Percentiles rank a stretch among this genome's conserved stretches.
phyloP scores from a whole-genome alignment of 2,329 filamentous ascomycete species.

The Talaromyces marneffei region DNA sequence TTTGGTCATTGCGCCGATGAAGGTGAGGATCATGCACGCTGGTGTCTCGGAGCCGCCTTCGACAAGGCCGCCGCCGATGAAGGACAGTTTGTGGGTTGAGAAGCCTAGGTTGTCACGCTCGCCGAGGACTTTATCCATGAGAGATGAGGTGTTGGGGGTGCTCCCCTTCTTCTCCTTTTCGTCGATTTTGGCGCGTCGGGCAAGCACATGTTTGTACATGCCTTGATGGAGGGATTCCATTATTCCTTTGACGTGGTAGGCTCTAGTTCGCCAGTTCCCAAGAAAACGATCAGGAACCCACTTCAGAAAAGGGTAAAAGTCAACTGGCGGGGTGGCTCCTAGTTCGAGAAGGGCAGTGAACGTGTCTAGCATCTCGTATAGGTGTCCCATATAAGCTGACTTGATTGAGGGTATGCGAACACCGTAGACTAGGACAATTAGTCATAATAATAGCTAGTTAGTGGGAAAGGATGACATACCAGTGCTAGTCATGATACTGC shows the following conservation, averaged over 20 bases:
- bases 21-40: slow-evolving; percentile 18
- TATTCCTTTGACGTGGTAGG: slow-evolving; percentile 31
- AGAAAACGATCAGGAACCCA: slow-evolving; percentile 38
- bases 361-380: slow-evolving; percentile 48
- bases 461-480: not conserved
- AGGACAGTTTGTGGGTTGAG: slow-evolving; percentile 38
- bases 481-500: slow-evolving; percentile 42
- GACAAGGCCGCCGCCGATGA: slow-evolving; percentile 37
- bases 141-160: slow-evolving; percentile 15
- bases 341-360: not conserved
- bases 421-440: slow-evolving; percentile 26
- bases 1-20: slow-evolving; percentile 48
- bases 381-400: slow-evolving; percentile 30
- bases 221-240: slow-evolving; percentile 41
- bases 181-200: slow-evolving; percentile 25
- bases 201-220: slow-evolving; percentile 30
- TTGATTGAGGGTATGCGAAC: slow-evolving; percentile 29
- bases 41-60: slow-evolving; percentile 41
- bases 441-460: not conserved
- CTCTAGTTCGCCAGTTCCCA: slow-evolving; percentile 36
- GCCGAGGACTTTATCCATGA: slow-evolving; percentile 42
- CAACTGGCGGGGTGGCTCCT: slow-evolving; percentile 45
- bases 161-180: slow-evolving; percentile 23
- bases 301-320: slow-evolving; percentile 43
- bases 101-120: slow-evolving; percentile 33